Base-by-base conservation (phyloP, 441 rosid genomes). In the Populus trichocarpa region DNA sequence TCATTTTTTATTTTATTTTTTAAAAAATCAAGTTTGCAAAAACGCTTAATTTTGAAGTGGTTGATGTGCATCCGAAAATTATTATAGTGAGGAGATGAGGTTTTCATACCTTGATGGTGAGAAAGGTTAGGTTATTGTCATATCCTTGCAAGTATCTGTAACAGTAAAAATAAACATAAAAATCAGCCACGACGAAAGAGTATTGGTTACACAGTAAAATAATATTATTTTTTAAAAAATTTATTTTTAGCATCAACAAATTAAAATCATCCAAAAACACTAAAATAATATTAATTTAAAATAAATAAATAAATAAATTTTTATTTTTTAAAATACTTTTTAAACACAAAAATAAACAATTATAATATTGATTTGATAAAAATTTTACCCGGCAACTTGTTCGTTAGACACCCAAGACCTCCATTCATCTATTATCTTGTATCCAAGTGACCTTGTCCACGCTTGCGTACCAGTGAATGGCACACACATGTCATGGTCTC, bases 131-230 rank as follows among this genome's bases (percentile, higher is more conserved):
- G 81, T 90, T 85, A 10, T 86, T 75, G 18, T 74, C 88, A 81
- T 91, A 91, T 66, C 81, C 89, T 84, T 88, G 90, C 75, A 87
- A 36, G 80, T 86, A 89, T 83, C 94, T 90, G 86, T 73, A 79
- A 36, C 9, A 63, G n/a, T 53, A 6, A 53, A 18, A 53, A 3
- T 42, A 11, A 42, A 42, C 13, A 14, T 14, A 50, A 14, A 14
- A 14, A 0, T 50, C 8, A 50, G n/a, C 59, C 59, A 50, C 20
- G 59, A 50, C 6, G 7, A 50, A 14, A 10, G 50, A 42, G 14
- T 42, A 42, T 42, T 42, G 2, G 13, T 11, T 40, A 11, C 46
- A 40, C 46, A 40, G 13, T 38, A 8, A 38, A 38, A 32, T 2
- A 32, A 32, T 32, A 28, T 28, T 28, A 28, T 28, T 28, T 28